Evolutionary conservation across 768 basidiomycete genomes (phyloP), one percentile per base, ranked within the genome.

Genomic region (Kwoniella sp.): DNA sequence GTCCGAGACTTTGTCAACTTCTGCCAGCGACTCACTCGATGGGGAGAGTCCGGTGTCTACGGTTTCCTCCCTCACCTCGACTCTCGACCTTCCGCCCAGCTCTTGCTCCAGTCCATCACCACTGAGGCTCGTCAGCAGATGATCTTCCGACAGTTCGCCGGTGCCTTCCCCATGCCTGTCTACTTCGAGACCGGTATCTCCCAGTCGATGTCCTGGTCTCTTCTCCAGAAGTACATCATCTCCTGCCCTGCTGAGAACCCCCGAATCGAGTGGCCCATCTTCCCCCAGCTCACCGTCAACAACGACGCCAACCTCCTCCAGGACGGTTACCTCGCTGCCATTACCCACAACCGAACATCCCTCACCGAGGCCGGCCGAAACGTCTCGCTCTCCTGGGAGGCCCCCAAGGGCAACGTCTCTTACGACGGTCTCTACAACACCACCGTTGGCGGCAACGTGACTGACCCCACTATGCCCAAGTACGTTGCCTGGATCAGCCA

Each of bases 61-160:
- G 87, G 88, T 9, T 89, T 89, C 83, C 76, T 89, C n/a, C 81
- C 84, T 57, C 86, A 87, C 74, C 83, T 90, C 41, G 82, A 88
- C 76, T 86, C 86, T 23, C 82, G 86, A 34, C 83, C 85, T 1
- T 70, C 84, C 0, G 87, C 87, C 1, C 77, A 83, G 53, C 76
- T 88, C 13, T 80, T 89, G 17, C 73, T 85, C 7, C 85, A 88
- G 73, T 82, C 84, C 7, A 87, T 89, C 70, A 82, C 86, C 0
- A 87, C 85, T 13, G 87, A 89, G 78, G 85, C 85, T 22, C 81
- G 88, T 9, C 88, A 89, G 78, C 86, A 89, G 81, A 84, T 87
- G 84, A 82, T 84, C 52, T 87, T 89, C 83, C 76, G 88, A 4
- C 87, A 88, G 77, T 84, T 87, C 53, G 83, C 85, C 57, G 87